These are phyloP conservation scores for Fusarium sulawesiense DNA, from an alignment of 2,329 filamentous ascomycete genomes.

Conservation along the genomic window DNA sequence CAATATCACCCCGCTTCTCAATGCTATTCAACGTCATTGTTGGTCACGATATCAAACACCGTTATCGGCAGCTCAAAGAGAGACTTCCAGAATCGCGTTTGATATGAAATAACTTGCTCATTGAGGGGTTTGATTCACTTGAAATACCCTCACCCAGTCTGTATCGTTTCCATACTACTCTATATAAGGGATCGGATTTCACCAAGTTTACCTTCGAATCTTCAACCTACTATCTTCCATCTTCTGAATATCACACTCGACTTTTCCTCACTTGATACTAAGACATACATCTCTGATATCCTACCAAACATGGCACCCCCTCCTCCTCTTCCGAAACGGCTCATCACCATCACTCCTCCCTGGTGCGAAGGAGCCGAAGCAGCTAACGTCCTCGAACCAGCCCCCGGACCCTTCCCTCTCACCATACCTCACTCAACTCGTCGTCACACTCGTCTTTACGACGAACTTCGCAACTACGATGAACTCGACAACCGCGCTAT, in stretches of 20 bases:
- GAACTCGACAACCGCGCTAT: constrained; percentile 18
- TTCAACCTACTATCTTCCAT: background rate
- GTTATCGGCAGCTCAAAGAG: background rate
- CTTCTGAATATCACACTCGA: background rate
- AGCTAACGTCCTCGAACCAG: background rate
- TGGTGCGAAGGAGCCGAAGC: constrained; percentile 9
- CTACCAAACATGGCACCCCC: constrained; percentile 11
- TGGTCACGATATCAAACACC: background rate
- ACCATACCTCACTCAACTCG: constrained; percentile 24
- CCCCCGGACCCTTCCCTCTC: constrained; percentile 8
- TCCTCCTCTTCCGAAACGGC: constrained; percentile 19
- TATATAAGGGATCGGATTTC: background rate
- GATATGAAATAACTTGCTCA: background rate
- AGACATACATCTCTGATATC: background rate
- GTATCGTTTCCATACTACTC: background rate
- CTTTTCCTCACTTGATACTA: background rate
- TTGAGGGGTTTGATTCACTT: background rate
- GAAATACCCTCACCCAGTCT: background rate
- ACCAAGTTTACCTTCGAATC: background rate
- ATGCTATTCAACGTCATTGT: background rate
- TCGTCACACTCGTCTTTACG: constrained; percentile 25
- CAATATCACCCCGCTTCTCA: background rate
- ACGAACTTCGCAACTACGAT: constrained; percentile 1
- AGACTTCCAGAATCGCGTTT: background rate
- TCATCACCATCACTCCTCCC: constrained; percentile 25